phyloP scores from a whole-genome alignment of 306 rosid species.

The Astragalus membranaceus region DNA sequence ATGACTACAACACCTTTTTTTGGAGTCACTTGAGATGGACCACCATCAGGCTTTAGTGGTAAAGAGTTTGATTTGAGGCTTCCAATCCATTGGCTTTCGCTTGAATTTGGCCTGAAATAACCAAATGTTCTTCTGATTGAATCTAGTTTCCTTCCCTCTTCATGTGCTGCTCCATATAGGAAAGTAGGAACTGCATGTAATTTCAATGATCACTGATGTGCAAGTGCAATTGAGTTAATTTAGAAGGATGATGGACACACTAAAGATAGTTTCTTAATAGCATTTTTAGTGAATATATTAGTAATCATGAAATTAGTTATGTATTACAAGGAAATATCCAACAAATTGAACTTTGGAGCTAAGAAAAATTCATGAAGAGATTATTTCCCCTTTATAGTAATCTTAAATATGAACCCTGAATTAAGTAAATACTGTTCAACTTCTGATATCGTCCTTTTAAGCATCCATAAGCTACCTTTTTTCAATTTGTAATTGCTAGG shows the following conservation, averaged over 20 bases:
- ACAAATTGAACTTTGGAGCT: too few species aligned
- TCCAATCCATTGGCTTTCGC: constrained; percentile 61
- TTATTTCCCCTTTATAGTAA: neutral
- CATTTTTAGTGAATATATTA: neutral
- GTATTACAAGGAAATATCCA: neutral
- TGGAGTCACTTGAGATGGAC: constrained; percentile 49
- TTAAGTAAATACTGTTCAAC: neutral
- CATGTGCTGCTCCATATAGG: constrained; percentile 82
- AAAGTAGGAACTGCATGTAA: constrained; percentile 64
- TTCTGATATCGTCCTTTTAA: neutral
- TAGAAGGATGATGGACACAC: neutral
- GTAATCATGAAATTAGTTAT: neutral
- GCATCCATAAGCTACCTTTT: neutral
- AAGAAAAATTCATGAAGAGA: too few species aligned
- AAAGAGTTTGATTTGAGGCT: constrained; percentile 38
- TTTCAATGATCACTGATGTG: constrained; percentile 16
- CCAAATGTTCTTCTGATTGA: constrained; percentile 69
- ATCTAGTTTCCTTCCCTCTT: constrained; percentile 64
- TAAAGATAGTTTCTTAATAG: constrained; percentile 1
- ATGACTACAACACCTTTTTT: constrained; percentile 58
- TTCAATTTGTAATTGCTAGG: neutral
- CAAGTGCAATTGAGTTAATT: neutral
- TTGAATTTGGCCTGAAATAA: constrained; percentile 73
- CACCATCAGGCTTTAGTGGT: constrained; percentile 55
- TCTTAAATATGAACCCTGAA: constrained; percentile 1